phyloP scores from a whole-genome alignment of 1,284 basidiomycete genomes.

The Fomitopsis palustris region DNA sequence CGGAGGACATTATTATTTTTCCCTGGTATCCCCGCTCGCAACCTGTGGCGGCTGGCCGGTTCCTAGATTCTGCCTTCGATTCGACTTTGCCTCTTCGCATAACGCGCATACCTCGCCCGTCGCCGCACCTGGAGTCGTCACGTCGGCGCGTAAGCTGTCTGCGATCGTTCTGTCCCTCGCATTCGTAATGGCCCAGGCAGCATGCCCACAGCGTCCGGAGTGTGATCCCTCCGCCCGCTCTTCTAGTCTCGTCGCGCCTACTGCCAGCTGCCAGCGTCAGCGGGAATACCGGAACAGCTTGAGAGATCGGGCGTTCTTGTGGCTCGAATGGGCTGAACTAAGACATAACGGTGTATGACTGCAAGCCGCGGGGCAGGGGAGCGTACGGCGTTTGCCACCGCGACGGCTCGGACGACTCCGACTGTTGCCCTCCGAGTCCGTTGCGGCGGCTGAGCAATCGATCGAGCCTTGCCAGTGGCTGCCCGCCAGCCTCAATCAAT shows the following conservation, averaged over 20 bases:
- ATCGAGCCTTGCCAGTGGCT: constrained; percentile 17
- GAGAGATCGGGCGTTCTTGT: background rate
- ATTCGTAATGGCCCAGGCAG: background rate
- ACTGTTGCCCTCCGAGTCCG: constrained; percentile 9
- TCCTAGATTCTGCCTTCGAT: background rate
- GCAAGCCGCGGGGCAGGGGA: background rate
- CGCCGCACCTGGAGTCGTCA: background rate
- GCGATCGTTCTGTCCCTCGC: background rate
- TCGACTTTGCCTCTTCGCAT: background rate
- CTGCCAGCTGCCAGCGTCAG: background rate
- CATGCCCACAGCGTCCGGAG: background rate
- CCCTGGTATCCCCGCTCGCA: background rate
- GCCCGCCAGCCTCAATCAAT: constrained; percentile 20
- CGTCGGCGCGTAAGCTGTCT: background rate
- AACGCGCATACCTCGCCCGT: background rate
- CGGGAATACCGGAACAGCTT: background rate
- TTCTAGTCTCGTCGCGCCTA: background rate
- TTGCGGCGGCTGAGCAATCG: constrained; percentile 28
- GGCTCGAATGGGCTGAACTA: background rate
- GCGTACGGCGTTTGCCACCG: constrained; percentile 19
- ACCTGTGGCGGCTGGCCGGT: background rate
- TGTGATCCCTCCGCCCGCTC: background rate
- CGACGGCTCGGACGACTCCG: constrained; percentile 17
- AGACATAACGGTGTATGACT: background rate
- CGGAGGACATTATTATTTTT: background rate